phyloP scores from a whole-genome alignment of 2,329 filamentous ascomycete genomes.

The Pseudogymnoascus sp. region DNA sequence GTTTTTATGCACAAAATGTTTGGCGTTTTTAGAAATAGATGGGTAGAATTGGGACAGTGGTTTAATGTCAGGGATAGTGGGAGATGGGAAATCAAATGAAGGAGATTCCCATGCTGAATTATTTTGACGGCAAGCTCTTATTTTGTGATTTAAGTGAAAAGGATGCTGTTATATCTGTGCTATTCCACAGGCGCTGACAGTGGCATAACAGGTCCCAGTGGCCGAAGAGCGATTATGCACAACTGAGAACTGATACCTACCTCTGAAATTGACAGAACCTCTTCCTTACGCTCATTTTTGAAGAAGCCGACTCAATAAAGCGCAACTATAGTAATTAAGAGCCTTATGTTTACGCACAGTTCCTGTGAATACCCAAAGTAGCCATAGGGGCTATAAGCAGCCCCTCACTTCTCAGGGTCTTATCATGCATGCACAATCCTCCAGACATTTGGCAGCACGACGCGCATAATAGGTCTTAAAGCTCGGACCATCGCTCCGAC shows the following conservation, averaged over 20 bases:
- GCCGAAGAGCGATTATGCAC: background rate
- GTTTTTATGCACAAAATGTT: background rate
- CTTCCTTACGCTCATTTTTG: background rate
- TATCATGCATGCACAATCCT: background rate
- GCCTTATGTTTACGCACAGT: background rate
- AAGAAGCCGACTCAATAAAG: background rate
- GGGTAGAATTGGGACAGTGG: background rate
- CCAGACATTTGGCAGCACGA: background rate
- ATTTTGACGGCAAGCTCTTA: background rate
- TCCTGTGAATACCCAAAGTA: background rate
- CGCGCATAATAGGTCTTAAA: background rate
- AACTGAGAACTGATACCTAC: background rate
- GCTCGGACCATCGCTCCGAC: background rate
- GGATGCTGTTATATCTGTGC: background rate
- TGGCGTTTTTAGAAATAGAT: slow-evolving; percentile 8
- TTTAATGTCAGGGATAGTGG: background rate
- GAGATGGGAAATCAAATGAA: background rate
- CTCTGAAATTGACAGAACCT: background rate
- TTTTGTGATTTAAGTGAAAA: background rate
- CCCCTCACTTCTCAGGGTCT: background rate
- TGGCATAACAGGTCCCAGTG: background rate
- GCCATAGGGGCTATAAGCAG: background rate
- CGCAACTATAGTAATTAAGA: background rate
- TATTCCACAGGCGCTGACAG: background rate
- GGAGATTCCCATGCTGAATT: background rate